Conservation (phyloP, 805 yeast species). For the Saturnispora besseyi region DNA sequence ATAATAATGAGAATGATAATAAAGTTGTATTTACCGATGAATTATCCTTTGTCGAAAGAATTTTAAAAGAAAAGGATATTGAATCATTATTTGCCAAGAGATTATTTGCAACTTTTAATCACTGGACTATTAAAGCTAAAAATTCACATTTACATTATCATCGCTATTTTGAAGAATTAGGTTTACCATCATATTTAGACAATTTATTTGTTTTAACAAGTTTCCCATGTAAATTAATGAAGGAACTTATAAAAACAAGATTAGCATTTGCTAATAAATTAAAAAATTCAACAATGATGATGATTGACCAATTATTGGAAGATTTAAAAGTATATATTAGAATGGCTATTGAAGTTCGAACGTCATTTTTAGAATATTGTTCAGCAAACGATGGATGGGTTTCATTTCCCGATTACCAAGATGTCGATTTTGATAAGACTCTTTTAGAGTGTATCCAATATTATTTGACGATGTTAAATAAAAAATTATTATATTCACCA, state of each 20-base stretch:
- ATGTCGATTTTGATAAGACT: conserved; percentile 50
- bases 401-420: conserved; percentile 52
- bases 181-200: conserved; percentile 65
- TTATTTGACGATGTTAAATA: conserved; percentile 59
- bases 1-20: conserved; percentile 6
- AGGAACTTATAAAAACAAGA: conserved; percentile 68
- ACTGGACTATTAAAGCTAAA: conserved; percentile 77
- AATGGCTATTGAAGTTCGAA: conserved; percentile 66
- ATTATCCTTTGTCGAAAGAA: conserved; percentile 69
- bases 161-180: conserved; percentile 53
- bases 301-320: conserved; percentile 88
- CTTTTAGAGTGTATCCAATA: conserved; percentile 68
- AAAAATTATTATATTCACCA: conserved; percentile 72
- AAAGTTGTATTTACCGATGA: conserved; percentile 45
- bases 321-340: conserved; percentile 73
- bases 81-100: conserved; percentile 63
- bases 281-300: conserved; percentile 84
- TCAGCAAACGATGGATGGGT: conserved; percentile 59
- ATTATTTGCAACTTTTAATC: conserved; percentile 59
- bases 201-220: conserved; percentile 54
- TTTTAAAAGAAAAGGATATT: conserved; percentile 72
- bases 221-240: conserved; percentile 73
- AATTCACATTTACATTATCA: conserved; percentile 57
- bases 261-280: conserved; percentile 69
- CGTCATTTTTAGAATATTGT: conserved; percentile 52